Percentiles rank a stretch among this genome's conserved stretches.
Conservation (phyloP, 805 yeast species). For the Scheffersomyces lignosus region DNA sequence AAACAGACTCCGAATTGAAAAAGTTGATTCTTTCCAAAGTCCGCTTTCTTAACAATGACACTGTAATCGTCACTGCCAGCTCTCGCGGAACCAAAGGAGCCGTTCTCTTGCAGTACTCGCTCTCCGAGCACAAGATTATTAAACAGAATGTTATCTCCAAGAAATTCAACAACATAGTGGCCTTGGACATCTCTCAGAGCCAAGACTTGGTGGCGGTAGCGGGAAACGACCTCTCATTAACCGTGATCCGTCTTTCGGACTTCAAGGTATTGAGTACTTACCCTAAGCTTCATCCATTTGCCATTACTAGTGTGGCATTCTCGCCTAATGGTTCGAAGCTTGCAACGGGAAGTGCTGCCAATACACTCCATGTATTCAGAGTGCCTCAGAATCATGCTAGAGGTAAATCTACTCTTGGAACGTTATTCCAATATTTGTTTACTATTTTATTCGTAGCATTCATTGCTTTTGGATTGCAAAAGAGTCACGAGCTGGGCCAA, state of each 20-base stretch:
- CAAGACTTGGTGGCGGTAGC: conserved; percentile 53
- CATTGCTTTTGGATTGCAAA: conserved; percentile 35
- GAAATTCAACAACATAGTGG: conserved; percentile 56
- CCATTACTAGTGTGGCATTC: conserved; percentile 71
- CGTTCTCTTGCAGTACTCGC: conserved; percentile 43
- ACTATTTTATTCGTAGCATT: conserved; percentile 31
- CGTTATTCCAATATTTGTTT: conserved; percentile 34
- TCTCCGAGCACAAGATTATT: conserved; percentile 41
- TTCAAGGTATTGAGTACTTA: conserved; percentile 52
- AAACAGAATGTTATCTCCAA: conserved; percentile 43
- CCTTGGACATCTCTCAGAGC: conserved; percentile 45
- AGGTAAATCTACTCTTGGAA: conserved; percentile 38
- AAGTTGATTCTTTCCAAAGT: conserved; percentile 42
- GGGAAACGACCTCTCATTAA: conserved; percentile 66
- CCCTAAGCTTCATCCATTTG: conserved; percentile 70
- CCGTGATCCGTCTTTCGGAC: conserved; percentile 51
- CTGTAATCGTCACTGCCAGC: conserved; percentile 34
- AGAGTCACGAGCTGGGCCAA: conserved; percentile 34
- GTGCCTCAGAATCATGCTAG: conserved; percentile 53
- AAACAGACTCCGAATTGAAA: conserved; percentile 19
- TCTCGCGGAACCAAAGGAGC: conserved; percentile 36
- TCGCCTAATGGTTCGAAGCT: conserved; percentile 66
- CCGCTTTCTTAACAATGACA: conserved; percentile 36
- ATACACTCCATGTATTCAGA: conserved; percentile 61
- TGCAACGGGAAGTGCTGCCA: conserved; percentile 78